A percentile compares a stretch with the other conserved stretches of the same genome.
Evolutionary conservation across 805 yeast genomes (phyloP).

Genomic region (Ogataea paraovalis): DNA sequence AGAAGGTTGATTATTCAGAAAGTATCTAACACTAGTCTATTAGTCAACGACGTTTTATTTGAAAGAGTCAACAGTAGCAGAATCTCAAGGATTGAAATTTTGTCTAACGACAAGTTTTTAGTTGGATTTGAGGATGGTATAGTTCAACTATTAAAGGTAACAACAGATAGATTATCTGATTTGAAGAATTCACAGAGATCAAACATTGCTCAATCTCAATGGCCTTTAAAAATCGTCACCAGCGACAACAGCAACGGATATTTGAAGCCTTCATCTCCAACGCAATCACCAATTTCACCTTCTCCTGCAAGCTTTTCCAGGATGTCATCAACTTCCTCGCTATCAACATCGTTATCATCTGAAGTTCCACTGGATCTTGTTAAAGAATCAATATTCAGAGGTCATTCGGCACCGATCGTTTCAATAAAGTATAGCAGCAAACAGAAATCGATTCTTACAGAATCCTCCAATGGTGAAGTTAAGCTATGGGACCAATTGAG

Average conservation of each 20-base stretch:
- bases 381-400: slow-evolving; percentile 39
- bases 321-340: background rate
- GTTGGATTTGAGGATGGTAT: slow-evolving; percentile 57
- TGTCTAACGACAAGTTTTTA: slow-evolving; percentile 40
- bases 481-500: slow-evolving; percentile 64
- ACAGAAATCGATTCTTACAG: slow-evolving; percentile 50
- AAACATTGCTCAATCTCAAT: slow-evolving; percentile 14
- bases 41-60: slow-evolving; percentile 39
- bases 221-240: background rate
- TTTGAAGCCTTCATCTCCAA: background rate
- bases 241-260: background rate
- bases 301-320: background rate
- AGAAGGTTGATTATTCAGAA: slow-evolving; percentile 8
- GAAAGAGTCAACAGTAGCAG: slow-evolving; percentile 40
- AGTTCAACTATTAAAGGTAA: slow-evolving; percentile 38
- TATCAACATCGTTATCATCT: background rate
- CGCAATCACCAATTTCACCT: background rate
- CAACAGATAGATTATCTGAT: slow-evolving; percentile 8
- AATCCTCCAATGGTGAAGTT: slow-evolving; percentile 52
- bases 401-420: slow-evolving; percentile 48
- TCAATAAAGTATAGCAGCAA: slow-evolving; percentile 47
- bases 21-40: slow-evolving; percentile 14
- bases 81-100: slow-evolving; percentile 38
- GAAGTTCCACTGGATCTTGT: slow-evolving; percentile 7
- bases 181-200: slow-evolving; percentile 43